These are phyloP conservation scores for Uronychia setigera DNA, from an alignment of 73 alveolate genomes.

Conservation along the genomic window DNA sequence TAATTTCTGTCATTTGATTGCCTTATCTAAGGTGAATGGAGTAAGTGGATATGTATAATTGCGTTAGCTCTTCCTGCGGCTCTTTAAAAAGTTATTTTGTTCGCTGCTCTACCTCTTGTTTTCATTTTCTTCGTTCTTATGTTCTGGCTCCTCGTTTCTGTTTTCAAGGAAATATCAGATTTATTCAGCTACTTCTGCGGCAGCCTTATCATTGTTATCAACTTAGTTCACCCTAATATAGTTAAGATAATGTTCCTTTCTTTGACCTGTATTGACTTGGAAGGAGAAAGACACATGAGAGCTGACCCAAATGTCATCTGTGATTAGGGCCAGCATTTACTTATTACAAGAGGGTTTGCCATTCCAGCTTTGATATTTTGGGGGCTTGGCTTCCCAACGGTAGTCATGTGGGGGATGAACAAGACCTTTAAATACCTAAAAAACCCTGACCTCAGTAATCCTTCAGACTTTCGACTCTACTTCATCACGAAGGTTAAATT, in stretches of 20 bases:
- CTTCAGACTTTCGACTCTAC: not conserved
- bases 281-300: not conserved
- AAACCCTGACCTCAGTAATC: not conserved
- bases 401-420: slow-evolving; percentile 1
- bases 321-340: not conserved
- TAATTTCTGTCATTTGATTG: slow-evolving; percentile 5
- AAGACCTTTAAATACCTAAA: not conserved
- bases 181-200: not conserved
- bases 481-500: slow-evolving; percentile 13
- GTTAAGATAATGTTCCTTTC: slow-evolving; percentile 25
- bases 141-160: not conserved
- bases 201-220: slow-evolving; percentile 32
- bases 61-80: slow-evolving; percentile 2
- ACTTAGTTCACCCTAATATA: slow-evolving; percentile 60
- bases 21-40: slow-evolving; percentile 4
- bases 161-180: not conserved
- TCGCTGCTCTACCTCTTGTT: slow-evolving; percentile 2
- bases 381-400: not conserved
- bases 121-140: not conserved
- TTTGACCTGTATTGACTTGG: not conserved
- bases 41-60: not conserved
- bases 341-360: not conserved
- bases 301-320: not conserved
- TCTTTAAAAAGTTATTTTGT: slow-evolving; percentile 1
- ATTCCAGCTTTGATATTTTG: not conserved